Percentiles rank a stretch among this genome's conserved stretches.
Evolutionary conservation across 495 filamentous ascomycete genomes (phyloP).

Genomic region (Copromyces sp.): DNA sequence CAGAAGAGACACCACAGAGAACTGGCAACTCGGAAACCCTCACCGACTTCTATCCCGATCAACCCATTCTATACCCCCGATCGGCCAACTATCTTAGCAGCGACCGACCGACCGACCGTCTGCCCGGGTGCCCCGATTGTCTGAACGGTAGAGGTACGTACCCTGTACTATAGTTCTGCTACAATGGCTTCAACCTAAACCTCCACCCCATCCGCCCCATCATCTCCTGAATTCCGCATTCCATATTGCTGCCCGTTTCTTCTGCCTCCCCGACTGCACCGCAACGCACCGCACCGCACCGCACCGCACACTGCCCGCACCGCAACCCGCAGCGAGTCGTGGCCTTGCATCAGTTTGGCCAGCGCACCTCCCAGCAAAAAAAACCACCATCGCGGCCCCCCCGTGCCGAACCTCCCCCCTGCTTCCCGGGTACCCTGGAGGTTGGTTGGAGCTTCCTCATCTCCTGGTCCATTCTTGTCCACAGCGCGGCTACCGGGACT

Average conservation of each 20-base stretch:
- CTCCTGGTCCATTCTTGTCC: neutral
- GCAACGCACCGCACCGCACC: neutral
- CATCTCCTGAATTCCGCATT: neutral
- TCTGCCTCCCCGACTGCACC: neutral
- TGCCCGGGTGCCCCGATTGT: neutral
- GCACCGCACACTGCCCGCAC: neutral
- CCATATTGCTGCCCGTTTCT: neutral
- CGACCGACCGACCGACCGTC: neutral
- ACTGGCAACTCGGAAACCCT: neutral
- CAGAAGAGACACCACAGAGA: neutral
- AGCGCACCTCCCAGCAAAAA: neutral
- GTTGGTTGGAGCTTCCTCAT: neutral
- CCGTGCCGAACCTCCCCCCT: neutral
- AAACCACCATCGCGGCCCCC: neutral
- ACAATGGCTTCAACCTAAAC: neutral
- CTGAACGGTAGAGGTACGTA: neutral
- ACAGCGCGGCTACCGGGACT: neutral
- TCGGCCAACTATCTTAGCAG: neutral
- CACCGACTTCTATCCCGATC: neutral
- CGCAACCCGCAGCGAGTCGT: neutral
- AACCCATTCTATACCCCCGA: neutral
- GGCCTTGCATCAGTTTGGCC: neutral
- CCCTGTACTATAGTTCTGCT: neutral
- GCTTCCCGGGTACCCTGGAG: neutral
- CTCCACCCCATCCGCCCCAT: neutral